Percentiles rank a stretch among this genome's conserved stretches.
Conservation (phyloP, 1,284 basidiomycete species). For the Ceratorhiza oryzae-sativae region DNA sequence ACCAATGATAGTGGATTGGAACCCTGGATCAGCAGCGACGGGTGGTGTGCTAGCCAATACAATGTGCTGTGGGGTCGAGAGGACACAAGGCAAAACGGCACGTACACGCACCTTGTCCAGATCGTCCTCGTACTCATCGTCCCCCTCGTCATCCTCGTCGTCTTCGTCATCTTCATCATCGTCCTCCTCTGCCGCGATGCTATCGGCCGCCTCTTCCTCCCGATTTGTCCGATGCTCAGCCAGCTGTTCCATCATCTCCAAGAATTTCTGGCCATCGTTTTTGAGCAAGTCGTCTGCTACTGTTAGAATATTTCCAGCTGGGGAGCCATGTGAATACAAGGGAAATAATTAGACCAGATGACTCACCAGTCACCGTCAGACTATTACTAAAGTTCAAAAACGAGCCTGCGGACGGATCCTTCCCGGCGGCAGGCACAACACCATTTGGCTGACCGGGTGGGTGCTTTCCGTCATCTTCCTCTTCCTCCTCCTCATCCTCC, state of each 20-base stretch:
- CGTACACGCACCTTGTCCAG: conserved; percentile 51
- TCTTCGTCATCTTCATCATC: conserved; percentile 62
- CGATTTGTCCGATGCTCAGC: conserved; percentile 93
- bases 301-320: conserved; percentile 87
- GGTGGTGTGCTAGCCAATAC: neutral
- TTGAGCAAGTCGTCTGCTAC: conserved; percentile 98
- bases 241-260: conserved; percentile 99
- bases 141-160: conserved; percentile 55
- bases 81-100: neutral
- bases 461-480: conserved; percentile 58
- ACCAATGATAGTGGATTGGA: neutral
- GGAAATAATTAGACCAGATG: neutral
- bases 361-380: conserved; percentile 83
- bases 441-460: conserved; percentile 43
- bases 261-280: conserved; percentile 98
- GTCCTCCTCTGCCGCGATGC: conserved; percentile 64
- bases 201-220: conserved; percentile 87
- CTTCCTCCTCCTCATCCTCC: conserved; percentile 60
- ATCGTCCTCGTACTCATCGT: conserved; percentile 56
- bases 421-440: conserved; percentile 24
- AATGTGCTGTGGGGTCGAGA: neutral
- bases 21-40: neutral
- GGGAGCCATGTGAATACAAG: conserved; percentile 55
- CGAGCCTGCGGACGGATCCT: conserved; percentile 55
- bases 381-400: conserved; percentile 81